Evolutionary conservation across 306 rosid genomes (phyloP), one percentile per base, ranked within the genome.

Genomic region (Rosa chinensis): DNA sequence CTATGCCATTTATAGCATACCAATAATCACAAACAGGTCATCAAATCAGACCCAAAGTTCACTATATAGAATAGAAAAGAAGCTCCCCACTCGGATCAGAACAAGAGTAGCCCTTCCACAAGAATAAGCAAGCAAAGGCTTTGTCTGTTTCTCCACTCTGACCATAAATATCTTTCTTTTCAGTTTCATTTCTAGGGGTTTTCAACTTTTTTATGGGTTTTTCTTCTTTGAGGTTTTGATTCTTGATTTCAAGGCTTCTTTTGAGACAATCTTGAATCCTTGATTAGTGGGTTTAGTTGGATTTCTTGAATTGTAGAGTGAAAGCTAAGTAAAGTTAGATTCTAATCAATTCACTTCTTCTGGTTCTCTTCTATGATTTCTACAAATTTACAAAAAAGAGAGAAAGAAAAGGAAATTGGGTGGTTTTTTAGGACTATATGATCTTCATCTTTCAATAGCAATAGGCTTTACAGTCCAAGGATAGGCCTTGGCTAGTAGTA

Each of bases 191-290:
- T 66, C 71, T 39, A 39, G 48, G 71, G 48, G 42, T 13, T 37
- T 66, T 39, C 71, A 6, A 16, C 48, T 39, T 66, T 66, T 66
- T n/a, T 44, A 17, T 35, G 80, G 74, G 47, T 44, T 76, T 85
- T 79, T 78, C 80, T 73, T 37, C 73, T 79, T 78, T 81, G 62
- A 78, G 71, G 66, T 70, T 69, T 76, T 76, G 39, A 32, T 85
- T 76, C 32, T 52, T 80, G 2, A 16, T 23, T 44, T 13, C 10
- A 23, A 28, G 11, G 7, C 40, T 61, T 49, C 56, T 55, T 18
- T 48, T 21, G 63, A 49, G 28, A 62, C 35, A 37, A 35, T 71
- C 47, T 35, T n/a, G 16, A 67, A 58, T 53, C 66, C 66, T 77
- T 83, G 74, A 70, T 71, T 8, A 48, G 37, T 35, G 73, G 75